Percentiles rank a stretch among this genome's conserved stretches.
These are phyloP conservation scores for Sporothrix curviconia DNA, from an alignment of 2,329 filamentous ascomycete genomes.

Conservation along the genomic window DNA sequence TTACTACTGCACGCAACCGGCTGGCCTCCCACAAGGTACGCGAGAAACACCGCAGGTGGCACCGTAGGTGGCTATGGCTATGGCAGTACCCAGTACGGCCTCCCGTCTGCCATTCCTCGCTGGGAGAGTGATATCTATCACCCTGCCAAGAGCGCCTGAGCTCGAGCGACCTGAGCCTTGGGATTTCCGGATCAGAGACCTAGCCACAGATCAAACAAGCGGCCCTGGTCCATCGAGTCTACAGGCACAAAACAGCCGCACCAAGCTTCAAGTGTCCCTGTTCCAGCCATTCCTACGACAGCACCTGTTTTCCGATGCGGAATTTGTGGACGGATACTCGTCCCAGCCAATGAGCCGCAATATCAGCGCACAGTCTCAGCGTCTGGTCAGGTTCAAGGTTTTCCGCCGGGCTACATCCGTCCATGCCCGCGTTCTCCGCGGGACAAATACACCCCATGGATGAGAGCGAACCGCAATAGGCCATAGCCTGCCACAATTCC, in stretches of 20 bases:
- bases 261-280: too few relatives aligned
- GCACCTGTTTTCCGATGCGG: not conserved
- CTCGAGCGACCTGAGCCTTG: constrained; percentile 20
- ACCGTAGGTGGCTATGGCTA: too few relatives aligned
- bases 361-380: constrained; percentile 34
- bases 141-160: constrained; percentile 19
- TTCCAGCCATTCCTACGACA: too few relatives aligned
- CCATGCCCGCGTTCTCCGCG: not conserved
- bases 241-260: too few relatives aligned
- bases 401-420: too few relatives aligned
- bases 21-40: too few relatives aligned
- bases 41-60: too few relatives aligned
- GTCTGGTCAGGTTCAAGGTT: too few relatives aligned
- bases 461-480: too few relatives aligned
- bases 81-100: not conserved
- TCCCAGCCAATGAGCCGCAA: constrained; percentile 46
- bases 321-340: constrained; percentile 35
- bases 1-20: too few relatives aligned
- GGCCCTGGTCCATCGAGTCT: not conserved
- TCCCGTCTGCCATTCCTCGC: constrained; percentile 19
- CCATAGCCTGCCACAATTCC: too few relatives aligned
- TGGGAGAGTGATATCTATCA: constrained; percentile 24
- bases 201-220: not conserved
- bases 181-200: constrained; percentile 16
- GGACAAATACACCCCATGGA: too few relatives aligned